Evolutionary conservation across 805 yeast species (phyloP), one percentile per base, ranked within the genome.

Genomic region (Komagataella populi): DNA sequence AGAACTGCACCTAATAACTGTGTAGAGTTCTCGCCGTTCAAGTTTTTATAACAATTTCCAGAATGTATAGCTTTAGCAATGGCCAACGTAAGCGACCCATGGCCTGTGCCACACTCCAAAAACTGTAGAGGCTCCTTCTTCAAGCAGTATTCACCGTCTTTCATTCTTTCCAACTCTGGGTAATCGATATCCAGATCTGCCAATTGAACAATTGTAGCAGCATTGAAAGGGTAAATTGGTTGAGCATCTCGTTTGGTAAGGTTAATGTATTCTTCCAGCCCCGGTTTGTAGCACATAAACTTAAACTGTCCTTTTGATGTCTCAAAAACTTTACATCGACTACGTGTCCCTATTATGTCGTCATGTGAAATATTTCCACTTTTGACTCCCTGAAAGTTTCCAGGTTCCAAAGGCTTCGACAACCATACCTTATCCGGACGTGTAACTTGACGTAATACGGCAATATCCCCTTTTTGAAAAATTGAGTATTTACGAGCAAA

Each of bases 31-130:
- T 12, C 16, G 12, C 23, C 20, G 46, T 20, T 20, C 46, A 18
- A 17, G 36, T 48, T 50, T 8, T 64, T 63, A 50, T 55, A 67
- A 16, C 70, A 68, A 55, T 76, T 76, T 1, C 73, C 74, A 22
- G 74, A 63, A 55, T 76, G 80, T 1, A 76, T 56, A 14, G 61
- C 63, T 23, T 63, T 67, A 22, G 71, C 65, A 14, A 76, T 70
- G 6, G 74, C 72, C 46, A 76, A 50, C 3, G 76, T 64, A 48
- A 76, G 56, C 2, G 80, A 74, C 0, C 81, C 81, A 60, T 75
- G 80, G 1, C 81, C 81, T 2, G 80, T 76, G 3, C 81, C 81
- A 1, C 78, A 78, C 55, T 76, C 81, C 17, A 76, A 59, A 52
- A 68, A 69, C 49, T 74, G 76, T 8, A 64, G 51, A 1, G 74